A percentile compares a stretch with the other conserved stretches of the same genome.
These are phyloP conservation scores for Leishmania turanica DNA, from an alignment of 208 protist species.

Conservation along the genomic window DNA sequence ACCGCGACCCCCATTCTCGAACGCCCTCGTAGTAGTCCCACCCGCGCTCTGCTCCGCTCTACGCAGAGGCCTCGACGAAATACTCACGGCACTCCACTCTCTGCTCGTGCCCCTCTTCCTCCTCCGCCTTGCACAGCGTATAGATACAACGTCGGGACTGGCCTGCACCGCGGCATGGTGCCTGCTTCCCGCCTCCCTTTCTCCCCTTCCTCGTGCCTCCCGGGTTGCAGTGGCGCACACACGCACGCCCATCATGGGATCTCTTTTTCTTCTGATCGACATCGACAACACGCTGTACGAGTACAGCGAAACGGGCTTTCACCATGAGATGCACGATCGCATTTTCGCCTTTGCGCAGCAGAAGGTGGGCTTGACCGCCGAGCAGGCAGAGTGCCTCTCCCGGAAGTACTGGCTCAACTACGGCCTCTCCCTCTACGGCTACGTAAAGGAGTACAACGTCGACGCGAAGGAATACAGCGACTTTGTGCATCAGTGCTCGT, in stretches of 20 bases:
- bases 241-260: not conserved
- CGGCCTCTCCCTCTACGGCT: conserved; percentile 64
- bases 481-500: conserved; percentile 71
- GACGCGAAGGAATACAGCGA: conserved; percentile 66
- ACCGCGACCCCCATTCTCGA: not conserved
- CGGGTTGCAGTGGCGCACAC: not conserved
- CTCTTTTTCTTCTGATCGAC: conserved; percentile 70
- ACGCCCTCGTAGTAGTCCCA: not conserved
- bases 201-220: not conserved
- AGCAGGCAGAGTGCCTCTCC: conserved; percentile 42
- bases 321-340: conserved; percentile 51
- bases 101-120: not conserved
- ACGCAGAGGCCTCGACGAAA: not conserved
- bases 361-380: conserved; percentile 30
- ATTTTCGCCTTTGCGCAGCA: conserved; percentile 50
- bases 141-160: not conserved
- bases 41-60: not conserved
- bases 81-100: not conserved
- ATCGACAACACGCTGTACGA: conserved; percentile 85
- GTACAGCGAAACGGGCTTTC: conserved; percentile 54
- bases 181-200: not conserved
- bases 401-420: conserved; percentile 52
- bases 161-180: not conserved
- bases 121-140: not conserved
- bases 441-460: conserved; percentile 56